Conservation (phyloP, 2,329 filamentous ascomycete species). For the Paradendryphiella salina region DNA sequence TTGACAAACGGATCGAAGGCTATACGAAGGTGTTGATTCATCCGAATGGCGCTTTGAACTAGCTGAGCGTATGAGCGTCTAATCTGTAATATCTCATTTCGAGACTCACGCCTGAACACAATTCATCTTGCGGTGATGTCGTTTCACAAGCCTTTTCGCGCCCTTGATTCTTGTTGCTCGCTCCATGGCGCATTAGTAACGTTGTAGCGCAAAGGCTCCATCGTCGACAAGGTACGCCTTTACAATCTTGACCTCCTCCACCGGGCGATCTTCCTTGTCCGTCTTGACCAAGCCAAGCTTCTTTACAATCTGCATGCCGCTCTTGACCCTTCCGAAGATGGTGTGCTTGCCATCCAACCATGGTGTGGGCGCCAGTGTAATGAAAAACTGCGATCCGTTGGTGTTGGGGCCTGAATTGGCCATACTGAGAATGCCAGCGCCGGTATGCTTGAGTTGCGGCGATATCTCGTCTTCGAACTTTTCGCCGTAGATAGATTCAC, state of each 20-base stretch:
- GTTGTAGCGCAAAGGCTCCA: slow-evolving; percentile 50
- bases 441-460: slow-evolving; percentile 79
- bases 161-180: neutral
- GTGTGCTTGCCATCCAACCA: slow-evolving; percentile 98
- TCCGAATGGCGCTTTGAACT: slow-evolving; percentile 57
- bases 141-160: neutral
- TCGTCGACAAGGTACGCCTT: slow-evolving; percentile 70
- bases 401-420: slow-evolving; percentile 92
- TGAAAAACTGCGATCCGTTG: slow-evolving; percentile 94
- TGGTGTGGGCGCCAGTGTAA: slow-evolving; percentile 89
- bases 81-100: neutral
- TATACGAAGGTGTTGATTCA: slow-evolving; percentile 71
- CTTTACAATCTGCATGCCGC: slow-evolving; percentile 79
- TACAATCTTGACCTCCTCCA: slow-evolving; percentile 80
- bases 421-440: slow-evolving; percentile 93
- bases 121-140: neutral
- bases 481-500: slow-evolving; percentile 85
- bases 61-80: slow-evolving; percentile 14
- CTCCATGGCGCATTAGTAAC: slow-evolving; percentile 2
- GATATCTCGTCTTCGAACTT: slow-evolving; percentile 93
- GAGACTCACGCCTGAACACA: slow-evolving; percentile 3
- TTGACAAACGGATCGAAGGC: slow-evolving; percentile 66
- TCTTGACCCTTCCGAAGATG: slow-evolving; percentile 89
- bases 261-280: slow-evolving; percentile 75
- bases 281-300: slow-evolving; percentile 88